Percentiles rank a stretch among this genome's conserved stretches.
Conservation (phyloP, 2,329 filamentous ascomycete genomes). For the Cadophora sp. region DNA sequence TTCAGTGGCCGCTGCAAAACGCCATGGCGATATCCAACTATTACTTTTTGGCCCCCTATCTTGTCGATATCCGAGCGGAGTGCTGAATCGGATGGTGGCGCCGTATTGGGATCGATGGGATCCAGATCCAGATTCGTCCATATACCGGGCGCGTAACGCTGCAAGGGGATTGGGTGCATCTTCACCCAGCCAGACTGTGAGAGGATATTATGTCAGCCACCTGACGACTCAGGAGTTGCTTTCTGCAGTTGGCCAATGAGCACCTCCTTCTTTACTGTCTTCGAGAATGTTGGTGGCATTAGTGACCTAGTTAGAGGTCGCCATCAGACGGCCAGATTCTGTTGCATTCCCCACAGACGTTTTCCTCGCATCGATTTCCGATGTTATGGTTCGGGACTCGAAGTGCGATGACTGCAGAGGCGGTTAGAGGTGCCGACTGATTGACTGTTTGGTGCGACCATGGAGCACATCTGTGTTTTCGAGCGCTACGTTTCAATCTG, state of each 20-base stretch:
- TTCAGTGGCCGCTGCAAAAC: slow-evolving; percentile 25
- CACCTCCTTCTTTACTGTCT: not conserved
- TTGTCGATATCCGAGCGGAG: not conserved
- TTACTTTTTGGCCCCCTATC: slow-evolving; percentile 2
- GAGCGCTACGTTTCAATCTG: too few relatives aligned
- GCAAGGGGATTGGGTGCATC: slow-evolving; percentile 4
- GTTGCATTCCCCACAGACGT: not conserved
- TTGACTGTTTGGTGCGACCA: not conserved
- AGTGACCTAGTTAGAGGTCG: not conserved
- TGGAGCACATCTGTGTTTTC: too few relatives aligned
- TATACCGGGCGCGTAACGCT: slow-evolving; percentile 13
- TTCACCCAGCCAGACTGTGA: not conserved
- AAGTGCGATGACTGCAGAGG: not conserved
- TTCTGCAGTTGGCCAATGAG: not conserved
- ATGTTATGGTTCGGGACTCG: not conserved
- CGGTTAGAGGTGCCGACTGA: slow-evolving; percentile 14
- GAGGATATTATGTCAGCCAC: not conserved
- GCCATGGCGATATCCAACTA: too few relatives aligned
- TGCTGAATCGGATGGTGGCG: slow-evolving; percentile 11
- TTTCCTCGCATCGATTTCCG: not conserved
- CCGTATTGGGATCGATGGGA: not conserved
- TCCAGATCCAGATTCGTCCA: not conserved
- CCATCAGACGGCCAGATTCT: not conserved
- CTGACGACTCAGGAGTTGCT: not conserved
- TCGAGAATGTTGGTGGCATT: slow-evolving; percentile 1